These are phyloP conservation scores for Akanthomyces dipterigenus DNA, from an alignment of 2,329 filamentous ascomycete species.

Conservation along the genomic window DNA sequence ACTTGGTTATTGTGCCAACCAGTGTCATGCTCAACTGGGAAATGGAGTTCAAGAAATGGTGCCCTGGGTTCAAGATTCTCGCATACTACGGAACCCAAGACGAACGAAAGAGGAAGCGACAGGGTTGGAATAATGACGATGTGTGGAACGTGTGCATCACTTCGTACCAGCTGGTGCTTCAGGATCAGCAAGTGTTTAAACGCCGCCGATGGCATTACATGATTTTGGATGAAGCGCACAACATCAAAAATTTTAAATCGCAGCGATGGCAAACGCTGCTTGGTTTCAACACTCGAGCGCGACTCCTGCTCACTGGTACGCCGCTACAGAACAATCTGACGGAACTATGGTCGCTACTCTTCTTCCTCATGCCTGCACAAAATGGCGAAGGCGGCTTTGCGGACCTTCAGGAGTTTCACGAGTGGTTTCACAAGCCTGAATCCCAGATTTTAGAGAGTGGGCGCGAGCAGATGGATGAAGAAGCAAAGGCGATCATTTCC, in stretches of 20 bases:
- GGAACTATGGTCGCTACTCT: slow-evolving; percentile 92
- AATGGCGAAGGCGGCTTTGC: slow-evolving; percentile 85
- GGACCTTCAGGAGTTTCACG: slow-evolving; percentile 89
- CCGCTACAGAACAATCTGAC: slow-evolving; percentile 95
- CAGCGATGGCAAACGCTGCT: slow-evolving; percentile 94
- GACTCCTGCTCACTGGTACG: slow-evolving; percentile 85
- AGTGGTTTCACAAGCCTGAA: slow-evolving; percentile 92
- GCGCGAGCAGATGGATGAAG: slow-evolving; percentile 86
- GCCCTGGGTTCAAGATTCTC: slow-evolving; percentile 94
- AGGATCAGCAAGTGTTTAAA: slow-evolving; percentile 91
- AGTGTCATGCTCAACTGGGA: slow-evolving; percentile 99
- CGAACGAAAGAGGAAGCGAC: slow-evolving; percentile 82
- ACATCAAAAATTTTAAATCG: slow-evolving; percentile 99
- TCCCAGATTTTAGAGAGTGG: slow-evolving; percentile 95
- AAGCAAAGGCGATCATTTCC: slow-evolving; percentile 82
- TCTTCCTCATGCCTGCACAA: slow-evolving; percentile 91
- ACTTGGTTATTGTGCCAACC: slow-evolving; percentile 92
- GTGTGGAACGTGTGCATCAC: slow-evolving; percentile 97
- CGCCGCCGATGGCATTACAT: slow-evolving; percentile 94
- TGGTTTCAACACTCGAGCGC: slow-evolving; percentile 83
- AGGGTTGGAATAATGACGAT: slow-evolving; percentile 89
- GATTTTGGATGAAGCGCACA: slow-evolving; percentile 96
- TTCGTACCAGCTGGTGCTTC: slow-evolving; percentile 90
- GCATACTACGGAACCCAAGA: slow-evolving; percentile 94
- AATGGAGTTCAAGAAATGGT: slow-evolving; percentile 99